Conservation (phyloP, 257 asterid species). For the Solanum infundibuliforme region DNA sequence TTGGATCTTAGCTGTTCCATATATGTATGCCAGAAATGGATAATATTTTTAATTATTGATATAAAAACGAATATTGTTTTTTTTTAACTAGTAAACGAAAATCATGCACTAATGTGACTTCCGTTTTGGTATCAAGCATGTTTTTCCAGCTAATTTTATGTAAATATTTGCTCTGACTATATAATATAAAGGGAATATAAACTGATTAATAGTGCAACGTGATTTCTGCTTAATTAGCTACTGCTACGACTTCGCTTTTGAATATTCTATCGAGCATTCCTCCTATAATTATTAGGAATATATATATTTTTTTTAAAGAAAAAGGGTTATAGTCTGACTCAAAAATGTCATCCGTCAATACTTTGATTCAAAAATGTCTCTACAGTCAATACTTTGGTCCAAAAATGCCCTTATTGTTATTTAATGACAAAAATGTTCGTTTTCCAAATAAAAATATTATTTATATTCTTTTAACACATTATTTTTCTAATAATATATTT, state of each 20-base stretch:
- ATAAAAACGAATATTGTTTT: neutral
- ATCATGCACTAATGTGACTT: neutral
- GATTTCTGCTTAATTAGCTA: neutral
- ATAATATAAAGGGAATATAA: neutral
- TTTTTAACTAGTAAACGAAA: neutral
- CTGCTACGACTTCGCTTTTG: neutral
- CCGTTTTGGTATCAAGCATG: neutral
- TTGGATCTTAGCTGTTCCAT: neutral
- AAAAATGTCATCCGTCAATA: too few relatives aligned
- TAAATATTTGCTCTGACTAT: neutral
- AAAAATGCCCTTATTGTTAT: too few relatives aligned
- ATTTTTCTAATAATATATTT: too few relatives aligned
- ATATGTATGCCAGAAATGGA: neutral
- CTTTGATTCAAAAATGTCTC: fast-evolving
- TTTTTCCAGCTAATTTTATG: neutral
- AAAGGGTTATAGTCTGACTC: too few relatives aligned
- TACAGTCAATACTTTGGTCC: too few relatives aligned
- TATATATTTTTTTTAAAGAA: neutral
- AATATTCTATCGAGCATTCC: neutral
- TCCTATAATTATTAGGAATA: neutral
- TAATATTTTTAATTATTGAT: neutral
- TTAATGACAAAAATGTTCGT: too few relatives aligned
- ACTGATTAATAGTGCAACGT: neutral
- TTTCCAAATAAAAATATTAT: too few relatives aligned
- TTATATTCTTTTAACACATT: too few relatives aligned